Percentiles rank a stretch among this genome's conserved stretches.
phyloP scores from a whole-genome alignment of 192 early-diverging fungal species.

The Coemansia sp. region DNA sequence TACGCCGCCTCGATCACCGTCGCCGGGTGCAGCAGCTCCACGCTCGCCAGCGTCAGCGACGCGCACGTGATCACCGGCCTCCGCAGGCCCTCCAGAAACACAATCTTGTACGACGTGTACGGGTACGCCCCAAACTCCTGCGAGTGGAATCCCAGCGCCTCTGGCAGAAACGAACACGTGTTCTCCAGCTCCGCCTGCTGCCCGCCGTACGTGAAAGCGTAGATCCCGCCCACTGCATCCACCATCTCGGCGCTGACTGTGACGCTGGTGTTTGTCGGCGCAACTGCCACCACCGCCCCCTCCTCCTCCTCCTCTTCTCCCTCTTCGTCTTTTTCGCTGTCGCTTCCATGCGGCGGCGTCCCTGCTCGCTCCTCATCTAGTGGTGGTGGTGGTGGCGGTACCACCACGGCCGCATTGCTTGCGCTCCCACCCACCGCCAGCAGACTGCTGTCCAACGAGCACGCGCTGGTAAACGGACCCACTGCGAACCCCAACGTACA shows the following conservation, averaged over 20 bases:
- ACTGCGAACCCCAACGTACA: slow-evolving; percentile 72
- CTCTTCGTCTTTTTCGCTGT: neutral
- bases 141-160: slow-evolving; percentile 76
- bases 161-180: slow-evolving; percentile 62
- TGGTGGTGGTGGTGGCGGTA: neutral
- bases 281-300: neutral
- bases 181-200: slow-evolving; percentile 60
- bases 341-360: neutral
- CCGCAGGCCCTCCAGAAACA: slow-evolving; percentile 81
- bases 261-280: slow-evolving; percentile 10
- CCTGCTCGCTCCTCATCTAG: neutral
- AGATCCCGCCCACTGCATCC: slow-evolving; percentile 59
- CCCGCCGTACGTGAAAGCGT: slow-evolving; percentile 72
- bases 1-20: slow-evolving; percentile 84
- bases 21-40: slow-evolving; percentile 65
- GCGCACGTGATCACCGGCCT: slow-evolving; percentile 72
- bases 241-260: slow-evolving; percentile 15
- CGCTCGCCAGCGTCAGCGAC: slow-evolving; percentile 74
- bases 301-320: slow-evolving; percentile 3
- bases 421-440: neutral
- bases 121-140: slow-evolving; percentile 90
- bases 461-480: slow-evolving; percentile 60
- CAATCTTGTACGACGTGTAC: slow-evolving; percentile 79
- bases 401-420: neutral
- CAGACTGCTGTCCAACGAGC: slow-evolving; percentile 40